Base-by-base conservation (phyloP, 2,329 filamentous ascomycete species). In the Acephala macrosclerotiorum region DNA sequence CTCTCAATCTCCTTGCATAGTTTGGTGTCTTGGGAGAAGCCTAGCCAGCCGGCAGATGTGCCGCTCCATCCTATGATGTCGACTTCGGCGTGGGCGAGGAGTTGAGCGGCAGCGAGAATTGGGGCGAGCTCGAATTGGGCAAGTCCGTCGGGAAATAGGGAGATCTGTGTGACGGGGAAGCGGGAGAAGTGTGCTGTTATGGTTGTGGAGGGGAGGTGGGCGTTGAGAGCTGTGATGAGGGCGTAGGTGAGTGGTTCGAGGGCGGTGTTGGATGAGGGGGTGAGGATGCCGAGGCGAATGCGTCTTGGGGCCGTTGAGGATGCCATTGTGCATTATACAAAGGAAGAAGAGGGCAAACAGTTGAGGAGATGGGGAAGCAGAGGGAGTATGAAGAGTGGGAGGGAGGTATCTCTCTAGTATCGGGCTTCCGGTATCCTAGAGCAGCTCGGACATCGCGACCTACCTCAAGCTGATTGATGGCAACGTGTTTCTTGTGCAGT, bases 131-230 rank as follows among this genome's bases (percentile, higher is more conserved):
- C 67, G 68, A 79, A 79, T 68, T 80, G 78, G 0, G 74, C 70
- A 14, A 78, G 74, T 1, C 76, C 76, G 9, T 66, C 61, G 0
- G 73, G 38, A 8, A 77, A 72, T 29, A 81, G 75, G 20, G 74
- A 76, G 64, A 82, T 79, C 12, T 72, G 76, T 22, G 76, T 79
- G 14, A 82, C 79, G 16, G 73, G 71, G 65, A 82, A 80, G 49
- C 80, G 79, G 12, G 80, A 79, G 73, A 80, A 82, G 72, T 82
- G 80, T 9, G 78, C 79, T 2, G 76, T 78, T 22, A 81, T 72
- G 16, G 72, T 68, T 69, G 53, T 61, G 11, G 61, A 26, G 11
- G 68, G 65, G 18, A 80, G 72, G 18, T 69, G 69, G 18, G 73
- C 45, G 60, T 71, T 72, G 64, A 72, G 57, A 18, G 42, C 45